Percentiles rank a stretch among this genome's conserved stretches.
These are phyloP conservation scores for Inosperma sp. DNA, from an alignment of 768 basidiomycete species.

Conservation along the genomic window DNA sequence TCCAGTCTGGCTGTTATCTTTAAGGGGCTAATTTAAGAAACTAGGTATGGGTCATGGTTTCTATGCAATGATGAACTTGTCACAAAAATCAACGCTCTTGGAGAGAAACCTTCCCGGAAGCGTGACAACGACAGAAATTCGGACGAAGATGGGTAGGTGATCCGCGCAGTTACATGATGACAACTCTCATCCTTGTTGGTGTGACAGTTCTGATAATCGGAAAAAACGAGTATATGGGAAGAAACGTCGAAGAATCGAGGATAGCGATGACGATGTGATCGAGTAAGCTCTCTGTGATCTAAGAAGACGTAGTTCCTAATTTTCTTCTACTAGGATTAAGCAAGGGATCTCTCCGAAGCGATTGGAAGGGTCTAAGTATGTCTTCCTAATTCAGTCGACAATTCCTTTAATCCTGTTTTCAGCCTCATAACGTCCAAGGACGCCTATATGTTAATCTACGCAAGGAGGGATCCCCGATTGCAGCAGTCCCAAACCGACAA, in stretches of 20 bases:
- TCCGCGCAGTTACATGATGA: not conserved
- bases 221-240: constrained; percentile 38
- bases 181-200: constrained; percentile 17
- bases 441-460: constrained; percentile 94
- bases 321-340: not conserved
- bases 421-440: constrained; percentile 71
- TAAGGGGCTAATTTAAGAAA: constrained; percentile 34
- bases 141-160: constrained; percentile 12
- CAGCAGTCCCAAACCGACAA: not conserved
- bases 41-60: constrained; percentile 64
- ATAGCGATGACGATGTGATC: constrained; percentile 45
- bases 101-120: constrained; percentile 38
- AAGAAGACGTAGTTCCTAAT: not conserved
- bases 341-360: not conserved
- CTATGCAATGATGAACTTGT: constrained; percentile 91
- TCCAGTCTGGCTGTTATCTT: not conserved
- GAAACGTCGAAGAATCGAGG: constrained; percentile 53
- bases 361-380: not conserved
- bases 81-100: constrained; percentile 53
- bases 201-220: constrained; percentile 27
- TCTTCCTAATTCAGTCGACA: not conserved
- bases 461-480: constrained; percentile 34
- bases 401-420: constrained; percentile 6
- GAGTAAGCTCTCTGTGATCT: not conserved
- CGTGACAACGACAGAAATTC: constrained; percentile 26